These are phyloP conservation scores for Phytophthora boehmeriae DNA, from an alignment of 352 stramenopile species.

Conservation along the genomic window DNA sequence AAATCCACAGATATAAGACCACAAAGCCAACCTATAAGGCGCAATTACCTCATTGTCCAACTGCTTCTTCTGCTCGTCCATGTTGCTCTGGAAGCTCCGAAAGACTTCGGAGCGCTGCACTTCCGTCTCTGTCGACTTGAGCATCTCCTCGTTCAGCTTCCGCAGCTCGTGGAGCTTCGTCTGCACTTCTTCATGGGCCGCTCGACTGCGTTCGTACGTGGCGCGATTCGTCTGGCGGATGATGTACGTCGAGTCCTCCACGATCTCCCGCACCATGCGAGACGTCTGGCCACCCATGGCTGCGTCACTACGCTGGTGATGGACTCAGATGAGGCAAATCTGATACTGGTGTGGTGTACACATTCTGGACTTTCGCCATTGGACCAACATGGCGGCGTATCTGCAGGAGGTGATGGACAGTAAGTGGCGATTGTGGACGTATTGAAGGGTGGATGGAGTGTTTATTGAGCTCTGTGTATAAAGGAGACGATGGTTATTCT, in stretches of 20 bases:
- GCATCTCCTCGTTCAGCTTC: constrained; percentile 59
- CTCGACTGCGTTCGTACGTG: constrained; percentile 70
- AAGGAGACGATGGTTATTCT: background rate
- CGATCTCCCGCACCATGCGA: constrained; percentile 78
- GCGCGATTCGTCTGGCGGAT: constrained; percentile 73
- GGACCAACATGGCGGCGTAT: constrained; percentile 74
- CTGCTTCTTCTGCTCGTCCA: constrained; percentile 66
- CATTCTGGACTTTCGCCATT: constrained; percentile 7
- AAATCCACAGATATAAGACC: constrained; percentile 6
- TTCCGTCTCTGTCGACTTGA: constrained; percentile 63
- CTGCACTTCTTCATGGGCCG: constrained; percentile 59
- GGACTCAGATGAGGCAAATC: constrained; percentile 1
- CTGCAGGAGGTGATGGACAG: constrained; percentile 84
- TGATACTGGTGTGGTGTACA: constrained; percentile 25
- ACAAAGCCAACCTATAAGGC: background rate
- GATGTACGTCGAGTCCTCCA: constrained; percentile 83
- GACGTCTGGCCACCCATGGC: constrained; percentile 81
- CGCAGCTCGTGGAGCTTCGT: constrained; percentile 66
- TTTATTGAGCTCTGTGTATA: background rate
- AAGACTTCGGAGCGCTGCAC: constrained; percentile 61
- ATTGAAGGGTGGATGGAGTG: background rate
- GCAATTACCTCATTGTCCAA: constrained; percentile 62
- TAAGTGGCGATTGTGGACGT: constrained; percentile 39
- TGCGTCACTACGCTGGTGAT: background rate
- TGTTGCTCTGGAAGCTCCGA: constrained; percentile 50